Conservation (phyloP, 352 stramenopile genomes). For the Phytopythium oedochilum region DNA sequence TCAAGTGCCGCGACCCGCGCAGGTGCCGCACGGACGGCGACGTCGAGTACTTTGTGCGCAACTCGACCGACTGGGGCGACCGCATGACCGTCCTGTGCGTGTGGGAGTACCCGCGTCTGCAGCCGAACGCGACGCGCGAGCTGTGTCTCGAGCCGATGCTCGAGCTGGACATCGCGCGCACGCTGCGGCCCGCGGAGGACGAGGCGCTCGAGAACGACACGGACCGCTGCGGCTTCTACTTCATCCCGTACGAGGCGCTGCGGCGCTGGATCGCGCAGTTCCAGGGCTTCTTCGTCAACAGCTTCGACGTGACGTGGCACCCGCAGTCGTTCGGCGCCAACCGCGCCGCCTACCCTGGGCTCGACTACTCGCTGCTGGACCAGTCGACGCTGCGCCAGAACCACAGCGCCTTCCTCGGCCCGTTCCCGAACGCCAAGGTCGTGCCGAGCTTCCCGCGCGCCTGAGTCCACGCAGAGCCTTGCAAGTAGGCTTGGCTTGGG, state of each 20-base stretch:
- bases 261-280: slow-evolving; percentile 74
- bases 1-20: slow-evolving; percentile 52
- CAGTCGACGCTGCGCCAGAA: slow-evolving; percentile 66
- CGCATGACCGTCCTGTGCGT: slow-evolving; percentile 82
- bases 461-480: too few relatives aligned
- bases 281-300: slow-evolving; percentile 82
- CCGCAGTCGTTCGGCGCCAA: slow-evolving; percentile 64
- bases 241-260: slow-evolving; percentile 77
- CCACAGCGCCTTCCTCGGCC: slow-evolving; percentile 62
- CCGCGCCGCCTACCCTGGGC: slow-evolving; percentile 31
- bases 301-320: slow-evolving; percentile 72
- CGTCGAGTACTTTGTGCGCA: slow-evolving; percentile 74
- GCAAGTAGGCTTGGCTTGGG: too few relatives aligned
- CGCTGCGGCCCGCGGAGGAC: slow-evolving; percentile 39
- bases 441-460: slow-evolving; percentile 33
- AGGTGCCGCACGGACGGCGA: slow-evolving; percentile 54
- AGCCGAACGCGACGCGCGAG: slow-evolving; percentile 34
- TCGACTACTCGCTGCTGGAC: slow-evolving; percentile 68
- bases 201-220: slow-evolving; percentile 73
- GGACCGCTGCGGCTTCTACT: slow-evolving; percentile 79
- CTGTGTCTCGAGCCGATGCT: slow-evolving; percentile 76
- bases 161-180: slow-evolving; percentile 57
- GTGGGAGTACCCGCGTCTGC: slow-evolving; percentile 61
- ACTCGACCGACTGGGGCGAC: slow-evolving; percentile 79
- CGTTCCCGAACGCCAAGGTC: slow-evolving; percentile 68